phyloP scores from a whole-genome alignment of 2,329 filamentous ascomycete species.

The Chaetomium sp. region DNA sequence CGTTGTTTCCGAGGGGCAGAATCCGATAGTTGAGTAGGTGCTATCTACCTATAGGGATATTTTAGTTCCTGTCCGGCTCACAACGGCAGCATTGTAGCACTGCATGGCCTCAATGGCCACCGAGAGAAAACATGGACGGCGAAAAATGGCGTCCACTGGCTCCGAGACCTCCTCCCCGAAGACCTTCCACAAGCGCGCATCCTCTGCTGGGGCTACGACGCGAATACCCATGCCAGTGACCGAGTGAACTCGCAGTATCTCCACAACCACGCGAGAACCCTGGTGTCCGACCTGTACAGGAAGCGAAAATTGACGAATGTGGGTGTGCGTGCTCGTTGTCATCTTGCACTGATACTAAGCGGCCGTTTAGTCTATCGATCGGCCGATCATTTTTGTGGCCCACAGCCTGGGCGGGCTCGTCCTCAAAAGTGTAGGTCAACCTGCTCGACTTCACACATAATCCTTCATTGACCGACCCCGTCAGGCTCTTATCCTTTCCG shows the following conservation, averaged over 20 bases:
- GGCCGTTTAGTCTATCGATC: neutral
- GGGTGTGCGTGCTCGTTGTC: neutral
- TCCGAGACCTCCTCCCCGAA: slow-evolving; percentile 55
- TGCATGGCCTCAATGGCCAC: slow-evolving; percentile 63
- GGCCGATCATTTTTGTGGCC: neutral
- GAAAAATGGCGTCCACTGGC: slow-evolving; percentile 58
- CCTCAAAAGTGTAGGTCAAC: neutral
- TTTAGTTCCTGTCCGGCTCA: neutral
- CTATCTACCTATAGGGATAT: neutral
- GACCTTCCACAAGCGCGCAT: slow-evolving; percentile 52
- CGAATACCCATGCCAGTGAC: slow-evolving; percentile 44
- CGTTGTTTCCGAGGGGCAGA: neutral
- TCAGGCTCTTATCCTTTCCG: neutral
- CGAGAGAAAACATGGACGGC: slow-evolving; percentile 57
- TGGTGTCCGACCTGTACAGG: slow-evolving; percentile 30
- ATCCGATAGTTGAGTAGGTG: neutral
- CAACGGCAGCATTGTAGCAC: slow-evolving; percentile 48
- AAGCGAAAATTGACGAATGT: slow-evolving; percentile 22
- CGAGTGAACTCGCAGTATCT: slow-evolving; percentile 27
- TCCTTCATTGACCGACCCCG: neutral
- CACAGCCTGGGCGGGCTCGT: neutral
- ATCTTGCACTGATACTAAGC: neutral
- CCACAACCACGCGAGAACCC: slow-evolving; percentile 29
- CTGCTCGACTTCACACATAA: neutral
- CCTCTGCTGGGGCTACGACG: slow-evolving; percentile 67